Evolutionary conservation across 164 flowering plant genomes (phyloP), one percentile per base, ranked within the genome.

Genomic region (Vitis cinerea): DNA sequence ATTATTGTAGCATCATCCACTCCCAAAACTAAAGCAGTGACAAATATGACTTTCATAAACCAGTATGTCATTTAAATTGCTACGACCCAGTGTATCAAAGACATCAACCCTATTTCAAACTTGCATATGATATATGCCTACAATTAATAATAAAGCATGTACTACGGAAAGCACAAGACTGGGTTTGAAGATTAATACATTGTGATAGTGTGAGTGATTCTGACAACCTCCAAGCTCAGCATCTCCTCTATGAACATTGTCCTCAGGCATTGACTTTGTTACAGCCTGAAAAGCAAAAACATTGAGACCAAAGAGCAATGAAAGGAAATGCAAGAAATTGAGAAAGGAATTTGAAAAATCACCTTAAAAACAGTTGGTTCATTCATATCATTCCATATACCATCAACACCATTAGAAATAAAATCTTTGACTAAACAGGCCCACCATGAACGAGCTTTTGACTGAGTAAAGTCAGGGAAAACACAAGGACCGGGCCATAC

Each of bases 321-420:
- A 72, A 52, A 66, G 37, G 74, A 68, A 67, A 10, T 13, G n/a
- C 9, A 70, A 30, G 2, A 1, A 30, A 37, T 27, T 27, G 47
- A 29, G 8, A 50, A 52, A 50, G 27, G 61, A 10, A 29, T 10
- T 27, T 49, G 30, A 23, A 58, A 13, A 62, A 58, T 71, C 65
- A 89, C 99, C 96, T 88, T 92, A 68, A 95, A 92, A 66, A 92
- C 75, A 63, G 99, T 90, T 48, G 99, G 99, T 72, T 95, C 99
- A 81, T 95, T 95, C 99, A 95, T 95, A 77, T 95, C 99, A 73
- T 95, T 95, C 99, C 99, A 95, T 79, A 94, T 88, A 53, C 99
- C 99, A 84, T 92, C 99, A 77, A 92, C 99, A 64, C 99, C 99
- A 82, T 90, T 88, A 57, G 84, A 75, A 74, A 76, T 61, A 51